Evolutionary conservation across 1,284 basidiomycete genomes (phyloP).

Genomic region (Uromyces viciae-fabae): DNA sequence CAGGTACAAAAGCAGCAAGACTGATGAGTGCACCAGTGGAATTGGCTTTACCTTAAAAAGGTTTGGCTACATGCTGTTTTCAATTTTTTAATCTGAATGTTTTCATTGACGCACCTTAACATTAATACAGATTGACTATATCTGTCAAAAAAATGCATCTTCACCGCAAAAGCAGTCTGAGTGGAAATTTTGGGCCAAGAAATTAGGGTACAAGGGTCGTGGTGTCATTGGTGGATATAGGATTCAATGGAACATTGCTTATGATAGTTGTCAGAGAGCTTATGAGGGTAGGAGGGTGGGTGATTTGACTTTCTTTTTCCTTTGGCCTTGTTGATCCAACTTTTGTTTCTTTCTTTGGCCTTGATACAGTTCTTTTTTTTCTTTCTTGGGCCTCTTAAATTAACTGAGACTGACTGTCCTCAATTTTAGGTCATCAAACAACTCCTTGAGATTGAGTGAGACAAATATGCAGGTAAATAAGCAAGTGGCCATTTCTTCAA

Average conservation of each 20-base stretch:
- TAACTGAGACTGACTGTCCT: background rate
- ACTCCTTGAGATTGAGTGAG: background rate
- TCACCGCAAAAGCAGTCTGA: background rate
- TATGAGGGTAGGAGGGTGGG: background rate
- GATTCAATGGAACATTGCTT: slow-evolving; percentile 6
- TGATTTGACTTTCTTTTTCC: no score
- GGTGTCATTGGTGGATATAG: background rate
- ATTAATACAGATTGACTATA: background rate
- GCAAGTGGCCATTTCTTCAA: background rate
- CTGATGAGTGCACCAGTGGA: no score
- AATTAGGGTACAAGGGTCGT: background rate
- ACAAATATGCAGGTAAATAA: background rate
- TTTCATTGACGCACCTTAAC: no score
- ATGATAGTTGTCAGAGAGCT: background rate
- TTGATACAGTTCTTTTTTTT: background rate
- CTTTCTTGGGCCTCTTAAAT: no score
- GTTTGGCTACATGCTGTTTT: no score
- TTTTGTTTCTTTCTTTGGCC: background rate
- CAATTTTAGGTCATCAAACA: slow-evolving; percentile 6
- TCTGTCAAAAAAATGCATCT: background rate
- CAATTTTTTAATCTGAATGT: no score
- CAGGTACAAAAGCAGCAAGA: no score
- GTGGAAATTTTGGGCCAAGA: background rate
- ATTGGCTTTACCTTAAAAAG: no score
- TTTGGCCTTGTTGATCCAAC: background rate